These are phyloP conservation scores for Metschnikowia hibisci DNA, from an alignment of 805 yeast genomes.

Conservation along the genomic window DNA sequence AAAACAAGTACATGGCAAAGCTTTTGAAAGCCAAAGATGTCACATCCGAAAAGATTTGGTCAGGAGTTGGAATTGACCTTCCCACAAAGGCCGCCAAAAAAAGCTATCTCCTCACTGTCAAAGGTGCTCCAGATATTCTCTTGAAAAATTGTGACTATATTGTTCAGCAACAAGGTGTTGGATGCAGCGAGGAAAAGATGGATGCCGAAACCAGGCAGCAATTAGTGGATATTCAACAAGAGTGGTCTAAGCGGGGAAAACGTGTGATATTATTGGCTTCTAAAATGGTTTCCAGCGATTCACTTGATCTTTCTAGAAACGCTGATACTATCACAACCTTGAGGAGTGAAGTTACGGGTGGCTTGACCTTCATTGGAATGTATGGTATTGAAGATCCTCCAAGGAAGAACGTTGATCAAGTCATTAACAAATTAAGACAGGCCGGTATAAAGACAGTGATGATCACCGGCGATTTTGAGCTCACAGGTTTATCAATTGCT, in stretches of 20 bases:
- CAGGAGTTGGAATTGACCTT: slow-evolving; percentile 10
- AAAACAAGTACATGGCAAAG: slow-evolving; percentile 42
- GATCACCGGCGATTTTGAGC: slow-evolving; percentile 53
- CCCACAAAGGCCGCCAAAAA: slow-evolving; percentile 10
- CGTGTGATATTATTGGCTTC: slow-evolving; percentile 31
- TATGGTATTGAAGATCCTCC: slow-evolving; percentile 45
- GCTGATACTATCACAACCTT: slow-evolving; percentile 14
- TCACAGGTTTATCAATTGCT: slow-evolving; percentile 50
- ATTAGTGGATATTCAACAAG: slow-evolving; percentile 25
- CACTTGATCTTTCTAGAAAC: slow-evolving; percentile 10
- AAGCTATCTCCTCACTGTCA: slow-evolving; percentile 27
- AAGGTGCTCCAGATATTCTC: slow-evolving; percentile 48
- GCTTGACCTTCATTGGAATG: slow-evolving; percentile 33
- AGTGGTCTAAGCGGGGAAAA: slow-evolving; percentile 37
- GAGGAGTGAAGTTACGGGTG: slow-evolving; percentile 14
- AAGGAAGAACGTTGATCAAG: slow-evolving; percentile 31
- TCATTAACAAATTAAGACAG: slow-evolving; percentile 27
- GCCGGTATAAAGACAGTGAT: slow-evolving; percentile 42
- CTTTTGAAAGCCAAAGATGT: slow-evolving; percentile 20
- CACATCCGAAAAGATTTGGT: slow-evolving; percentile 2
- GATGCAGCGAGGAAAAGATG: slow-evolving; percentile 13
- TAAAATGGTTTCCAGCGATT: slow-evolving; percentile 19
- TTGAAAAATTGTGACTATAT: slow-evolving; percentile 25
- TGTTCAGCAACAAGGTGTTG: slow-evolving; percentile 6
- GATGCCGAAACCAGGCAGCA: slow-evolving; percentile 14